These are phyloP conservation scores for Nakaseomyces bracarensis DNA, from an alignment of 1,139 yeast species.

Conservation along the genomic window DNA sequence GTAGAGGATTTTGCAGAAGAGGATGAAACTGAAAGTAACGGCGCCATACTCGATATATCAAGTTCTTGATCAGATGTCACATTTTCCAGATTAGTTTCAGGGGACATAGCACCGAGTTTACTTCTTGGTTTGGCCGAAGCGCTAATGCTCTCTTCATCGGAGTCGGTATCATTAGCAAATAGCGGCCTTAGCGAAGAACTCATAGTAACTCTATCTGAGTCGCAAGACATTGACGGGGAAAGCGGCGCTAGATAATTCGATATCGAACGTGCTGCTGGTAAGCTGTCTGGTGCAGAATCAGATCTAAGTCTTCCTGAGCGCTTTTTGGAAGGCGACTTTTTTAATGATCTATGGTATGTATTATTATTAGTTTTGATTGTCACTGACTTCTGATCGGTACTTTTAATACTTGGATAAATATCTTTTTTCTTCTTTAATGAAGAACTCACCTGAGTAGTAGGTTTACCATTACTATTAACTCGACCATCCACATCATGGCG, in stretches of 20 bases:
- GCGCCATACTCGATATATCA: conserved; percentile 37
- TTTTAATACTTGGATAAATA: background rate
- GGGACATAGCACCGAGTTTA: background rate
- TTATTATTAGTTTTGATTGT: background rate
- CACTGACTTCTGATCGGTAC: background rate
- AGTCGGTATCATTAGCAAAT: conserved; percentile 9
- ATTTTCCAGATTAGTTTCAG: background rate
- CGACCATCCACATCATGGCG: background rate
- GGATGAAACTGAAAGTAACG: conserved; percentile 45
- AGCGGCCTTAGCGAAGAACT: conserved; percentile 17
- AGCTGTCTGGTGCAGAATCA: conserved; percentile 4
- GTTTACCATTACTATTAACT: background rate
- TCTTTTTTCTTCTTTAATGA: too few relatives aligned
- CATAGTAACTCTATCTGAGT: conserved; percentile 10
- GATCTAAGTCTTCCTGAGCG: background rate
- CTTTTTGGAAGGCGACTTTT: background rate
- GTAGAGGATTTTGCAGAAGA: conserved; percentile 36
- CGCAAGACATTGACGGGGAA: conserved; percentile 5
- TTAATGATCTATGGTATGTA: background rate
- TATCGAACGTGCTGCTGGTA: background rate
- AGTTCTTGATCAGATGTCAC: conserved; percentile 15
- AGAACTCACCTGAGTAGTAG: too few relatives aligned
- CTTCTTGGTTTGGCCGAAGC: conserved; percentile 3
- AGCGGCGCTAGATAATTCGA: conserved; percentile 2
- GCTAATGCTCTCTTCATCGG: conserved; percentile 1